Evolutionary conservation across 2,329 filamentous ascomycete genomes (phyloP), one percentile per base, ranked within the genome.

Genomic region (Dactylonectria estremocensis): DNA sequence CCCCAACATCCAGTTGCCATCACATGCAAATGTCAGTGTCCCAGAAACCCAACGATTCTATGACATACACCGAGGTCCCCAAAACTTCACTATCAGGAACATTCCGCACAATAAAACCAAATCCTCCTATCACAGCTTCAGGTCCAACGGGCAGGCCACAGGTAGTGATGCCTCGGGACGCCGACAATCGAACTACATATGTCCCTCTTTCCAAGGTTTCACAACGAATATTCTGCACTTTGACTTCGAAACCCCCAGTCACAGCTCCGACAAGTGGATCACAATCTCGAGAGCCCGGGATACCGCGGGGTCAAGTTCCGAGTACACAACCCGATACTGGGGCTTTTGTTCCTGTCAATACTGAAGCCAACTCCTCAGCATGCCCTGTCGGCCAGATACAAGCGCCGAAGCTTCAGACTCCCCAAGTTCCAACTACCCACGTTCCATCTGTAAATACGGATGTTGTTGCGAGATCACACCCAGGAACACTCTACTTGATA

Each of bases 401-500:
- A 52, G 49, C 49, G 24, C 7, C 49, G 8, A 52, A 52, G 18
- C 13, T 14, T 33, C 49, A 31, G 22, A n/a, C 3, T 52, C 49
- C 24, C 49, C 20, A 52, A 52, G 49, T 52, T 52, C 49, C 49
- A 28, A 52, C 28, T 52, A 2, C 49, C 20, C 33, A 43, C 31
- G 9, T 16, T 61, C 46, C 31, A 61, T 9, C 22, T 53, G 20
- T n/a, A 45, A 31, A 45, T 53, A 61, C 33, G 43, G 18, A 20
- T 16, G 5, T 50, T 24, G 2, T 35, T 35, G 40, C 13, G 35
- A 35, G 28, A 49, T 20, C 43, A 24, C 43, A 60, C 45, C 40
- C 37, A 22, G 45, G 24, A 50, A 60, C 56, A 60, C 46, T 48
- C n/a, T 60, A 60, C 31, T 48, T 58, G 24, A 33, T 20, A 48